Evolutionary conservation across 2,329 filamentous ascomycete genomes (phyloP).

Genomic region (Nothopassalora personata): DNA sequence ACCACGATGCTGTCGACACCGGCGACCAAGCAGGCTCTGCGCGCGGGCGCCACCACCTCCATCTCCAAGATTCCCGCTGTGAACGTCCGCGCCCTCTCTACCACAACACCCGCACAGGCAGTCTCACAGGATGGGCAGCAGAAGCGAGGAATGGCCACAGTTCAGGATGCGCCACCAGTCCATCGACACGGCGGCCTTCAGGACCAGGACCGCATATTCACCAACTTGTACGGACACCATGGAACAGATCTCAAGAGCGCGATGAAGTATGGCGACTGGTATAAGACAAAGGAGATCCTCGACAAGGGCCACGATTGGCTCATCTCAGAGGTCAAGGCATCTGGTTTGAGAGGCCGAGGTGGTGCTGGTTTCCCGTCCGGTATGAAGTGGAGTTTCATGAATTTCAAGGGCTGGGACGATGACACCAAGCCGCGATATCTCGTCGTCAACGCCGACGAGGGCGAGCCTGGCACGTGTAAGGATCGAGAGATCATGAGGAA

Average conservation of each 20-base stretch:
- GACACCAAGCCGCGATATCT: constrained; percentile 92
- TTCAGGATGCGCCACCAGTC: constrained; percentile 51
- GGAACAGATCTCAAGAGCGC: constrained; percentile 87
- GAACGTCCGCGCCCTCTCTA: constrained; percentile 29
- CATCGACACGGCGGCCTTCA: constrained; percentile 75
- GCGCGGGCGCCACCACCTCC: constrained; percentile 23
- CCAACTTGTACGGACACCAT: constrained; percentile 94
- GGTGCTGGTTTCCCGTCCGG: constrained; percentile 97
- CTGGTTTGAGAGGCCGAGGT: constrained; percentile 88
- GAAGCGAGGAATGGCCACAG: constrained; percentile 62
- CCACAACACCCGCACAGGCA: constrained; percentile 23
- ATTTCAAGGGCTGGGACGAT: constrained; percentile 99
- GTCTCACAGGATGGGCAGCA: constrained; percentile 41
- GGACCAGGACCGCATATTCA: constrained; percentile 98
- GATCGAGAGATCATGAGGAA: constrained; percentile 99
- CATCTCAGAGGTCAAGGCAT: constrained; percentile 95
- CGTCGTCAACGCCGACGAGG: constrained; percentile 97
- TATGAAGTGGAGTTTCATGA: constrained; percentile 98
- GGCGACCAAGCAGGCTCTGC: constrained; percentile 27
- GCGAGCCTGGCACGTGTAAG: constrained; percentile 98
- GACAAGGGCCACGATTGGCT: constrained; percentile 98
- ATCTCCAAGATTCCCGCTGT: constrained; percentile 21
- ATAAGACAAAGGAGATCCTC: constrained; percentile 98
- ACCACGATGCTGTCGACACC: constrained; percentile 30
- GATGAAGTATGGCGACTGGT: constrained; percentile 98